Evolutionary conservation across 148 eudicot species (phyloP).

Genomic region (Rhododendron simsii): DNA sequence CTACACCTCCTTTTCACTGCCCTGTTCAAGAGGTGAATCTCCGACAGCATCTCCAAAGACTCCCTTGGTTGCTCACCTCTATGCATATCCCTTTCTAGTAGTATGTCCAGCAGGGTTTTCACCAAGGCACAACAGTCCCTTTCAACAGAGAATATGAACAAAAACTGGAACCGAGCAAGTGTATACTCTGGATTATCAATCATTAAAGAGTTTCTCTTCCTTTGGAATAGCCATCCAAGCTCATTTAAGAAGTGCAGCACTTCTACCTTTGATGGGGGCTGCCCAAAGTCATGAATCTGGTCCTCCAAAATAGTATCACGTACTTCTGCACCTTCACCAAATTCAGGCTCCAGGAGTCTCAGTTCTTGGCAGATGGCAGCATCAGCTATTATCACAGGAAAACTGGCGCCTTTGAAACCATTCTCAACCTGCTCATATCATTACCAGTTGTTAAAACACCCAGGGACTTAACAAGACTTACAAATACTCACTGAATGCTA

Average conservation of each 20-base stretch:
- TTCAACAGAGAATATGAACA: constrained; percentile 40
- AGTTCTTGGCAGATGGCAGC: constrained; percentile 63
- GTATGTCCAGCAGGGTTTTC: constrained; percentile 38
- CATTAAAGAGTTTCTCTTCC: constrained; percentile 26
- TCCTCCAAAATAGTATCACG: constrained; percentile 11
- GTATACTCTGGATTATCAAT: constrained; percentile 25
- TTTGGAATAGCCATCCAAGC: constrained; percentile 54
- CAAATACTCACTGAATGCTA: background rate
- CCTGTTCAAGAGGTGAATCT: constrained; percentile 48
- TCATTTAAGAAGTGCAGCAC: constrained; percentile 48
- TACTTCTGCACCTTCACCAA: constrained; percentile 28
- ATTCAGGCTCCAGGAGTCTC: constrained; percentile 58
- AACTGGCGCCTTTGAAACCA: constrained; percentile 56
- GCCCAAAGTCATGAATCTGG: constrained; percentile 4
- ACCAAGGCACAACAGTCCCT: constrained; percentile 43
- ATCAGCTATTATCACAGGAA: constrained; percentile 76
- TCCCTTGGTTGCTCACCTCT: constrained; percentile 19
- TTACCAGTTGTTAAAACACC: constrained; percentile 10
- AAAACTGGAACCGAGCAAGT: constrained; percentile 29
- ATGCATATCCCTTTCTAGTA: constrained; percentile 25
- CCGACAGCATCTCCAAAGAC: constrained; percentile 41
- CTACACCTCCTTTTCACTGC: constrained; percentile 58
- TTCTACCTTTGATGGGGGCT: constrained; percentile 27
- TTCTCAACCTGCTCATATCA: constrained; percentile 65
- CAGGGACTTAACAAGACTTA: background rate